Conservation (phyloP, 1,284 basidiomycete genomes). For the Heterobasidion irregulare region DNA sequence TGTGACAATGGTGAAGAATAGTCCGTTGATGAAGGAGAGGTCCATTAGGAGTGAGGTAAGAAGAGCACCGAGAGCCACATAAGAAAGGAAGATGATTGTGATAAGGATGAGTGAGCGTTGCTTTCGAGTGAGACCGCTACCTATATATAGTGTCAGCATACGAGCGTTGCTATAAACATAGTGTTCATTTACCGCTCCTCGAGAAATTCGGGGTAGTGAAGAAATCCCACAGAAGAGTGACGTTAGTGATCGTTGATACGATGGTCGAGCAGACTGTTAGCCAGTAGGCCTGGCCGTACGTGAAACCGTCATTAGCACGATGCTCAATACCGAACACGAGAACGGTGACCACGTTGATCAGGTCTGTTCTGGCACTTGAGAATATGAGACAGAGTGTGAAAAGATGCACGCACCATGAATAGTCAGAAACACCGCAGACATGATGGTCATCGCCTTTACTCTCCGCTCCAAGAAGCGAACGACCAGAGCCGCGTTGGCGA, state of each 20-base stretch:
- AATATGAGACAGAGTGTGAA: neutral
- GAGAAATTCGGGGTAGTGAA: constrained; percentile 56
- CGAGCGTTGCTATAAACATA: neutral
- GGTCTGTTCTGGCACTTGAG: constrained; percentile 32
- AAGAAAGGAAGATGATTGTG: constrained; percentile 65
- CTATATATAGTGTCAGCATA: constrained; percentile 21
- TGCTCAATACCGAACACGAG: constrained; percentile 60
- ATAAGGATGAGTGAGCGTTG: constrained; percentile 75
- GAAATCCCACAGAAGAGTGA: constrained; percentile 62
- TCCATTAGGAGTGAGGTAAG: constrained; percentile 50
- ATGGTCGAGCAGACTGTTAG: constrained; percentile 73
- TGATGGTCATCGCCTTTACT: constrained; percentile 53
- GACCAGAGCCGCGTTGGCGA: constrained; percentile 67
- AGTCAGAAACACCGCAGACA: constrained; percentile 56
- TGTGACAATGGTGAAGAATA: constrained; percentile 65
- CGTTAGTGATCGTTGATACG: constrained; percentile 59
- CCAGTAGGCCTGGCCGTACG: constrained; percentile 73
- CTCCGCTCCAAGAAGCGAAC: constrained; percentile 64
- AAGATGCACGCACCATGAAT: constrained; percentile 48
- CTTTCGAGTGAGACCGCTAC: constrained; percentile 73
- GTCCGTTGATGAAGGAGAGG: constrained; percentile 57
- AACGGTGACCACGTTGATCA: constrained; percentile 61
- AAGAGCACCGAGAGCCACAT: constrained; percentile 64
- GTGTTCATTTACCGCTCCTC: constrained; percentile 43
- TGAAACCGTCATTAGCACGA: constrained; percentile 60